Conservation (phyloP, 2,329 filamentous ascomycete genomes). For the Hymenoscyphus repandus region DNA sequence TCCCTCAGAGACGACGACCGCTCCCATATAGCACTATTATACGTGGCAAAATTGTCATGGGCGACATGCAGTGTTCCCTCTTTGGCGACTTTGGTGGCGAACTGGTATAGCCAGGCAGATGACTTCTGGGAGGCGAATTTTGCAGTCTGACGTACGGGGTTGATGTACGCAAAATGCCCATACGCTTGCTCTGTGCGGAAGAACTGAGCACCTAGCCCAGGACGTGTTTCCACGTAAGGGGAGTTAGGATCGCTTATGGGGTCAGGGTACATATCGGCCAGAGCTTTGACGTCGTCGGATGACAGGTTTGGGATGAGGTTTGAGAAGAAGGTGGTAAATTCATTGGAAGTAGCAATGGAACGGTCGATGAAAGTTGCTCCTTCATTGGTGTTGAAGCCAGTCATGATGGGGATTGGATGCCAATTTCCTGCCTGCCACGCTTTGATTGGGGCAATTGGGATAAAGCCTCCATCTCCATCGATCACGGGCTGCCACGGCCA, state of each 20-base stretch:
- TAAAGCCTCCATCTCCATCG: slow-evolving; percentile 48
- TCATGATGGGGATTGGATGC: slow-evolving; percentile 57
- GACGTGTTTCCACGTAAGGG: slow-evolving; percentile 36
- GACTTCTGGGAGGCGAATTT: slow-evolving; percentile 33
- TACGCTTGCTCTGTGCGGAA: slow-evolving; percentile 55
- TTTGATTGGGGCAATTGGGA: slow-evolving; percentile 52
- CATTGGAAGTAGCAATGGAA: slow-evolving; percentile 38
- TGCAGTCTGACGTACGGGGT: slow-evolving; percentile 57
- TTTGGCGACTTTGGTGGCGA: slow-evolving; percentile 39
- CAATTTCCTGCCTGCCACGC: slow-evolving; percentile 50
- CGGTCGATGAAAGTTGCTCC: slow-evolving; percentile 59
- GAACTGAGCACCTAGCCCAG: slow-evolving; percentile 48
- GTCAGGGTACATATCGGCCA: slow-evolving; percentile 60
- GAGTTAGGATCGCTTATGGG: slow-evolving; percentile 38
- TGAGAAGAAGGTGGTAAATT: slow-evolving; percentile 57
- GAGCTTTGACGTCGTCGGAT: slow-evolving; percentile 43
- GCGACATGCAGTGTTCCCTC: slow-evolving; percentile 38
- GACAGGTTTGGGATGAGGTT: slow-evolving; percentile 54
- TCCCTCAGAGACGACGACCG: slow-evolving; percentile 6
- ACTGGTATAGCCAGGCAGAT: slow-evolving; percentile 54
- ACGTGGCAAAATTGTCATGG: slow-evolving; percentile 41
- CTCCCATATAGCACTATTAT: slow-evolving; percentile 24
- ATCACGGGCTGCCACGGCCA: slow-evolving; percentile 69
- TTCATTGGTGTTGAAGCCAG: slow-evolving; percentile 67
- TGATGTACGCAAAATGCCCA: slow-evolving; percentile 59